Base-by-base conservation (phyloP, 2,329 filamentous ascomycete species). In the Penicillium crustosum region DNA sequence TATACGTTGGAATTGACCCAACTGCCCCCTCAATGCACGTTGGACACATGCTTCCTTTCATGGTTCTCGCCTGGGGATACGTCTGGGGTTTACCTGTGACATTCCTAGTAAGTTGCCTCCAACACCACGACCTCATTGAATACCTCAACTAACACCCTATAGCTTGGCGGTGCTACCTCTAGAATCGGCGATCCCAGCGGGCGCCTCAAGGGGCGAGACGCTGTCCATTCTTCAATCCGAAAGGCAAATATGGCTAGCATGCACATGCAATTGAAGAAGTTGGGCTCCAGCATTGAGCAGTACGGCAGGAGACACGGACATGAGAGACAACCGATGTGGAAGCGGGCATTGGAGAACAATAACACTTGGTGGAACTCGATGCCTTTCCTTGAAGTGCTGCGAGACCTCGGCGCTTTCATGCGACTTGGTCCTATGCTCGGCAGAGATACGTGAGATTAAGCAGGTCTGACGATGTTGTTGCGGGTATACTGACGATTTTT, bases 361-460 rank as follows among this genome's bases (percentile, higher is more conserved):
- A 89, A 86, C 62, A 81, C 81, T 49, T 99, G 94, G 94, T 86
- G 93, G 78, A 85, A 89, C 64, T 85, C 83, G 39, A 76, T 90
- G 43, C 81, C 86, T 1, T 80, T 96, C 44, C 79, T 91, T 49
- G 89, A 96, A 45, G 84, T 97, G 51, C 79, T 95, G 64, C 84
- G 85, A 70, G 82, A 87, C 56, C 78, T 97, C 31, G 94, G 92
- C 3, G 83, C 82, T 33, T 83, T 86, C 45, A 86, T 91, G 71
- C 83, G 93, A 58, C 78, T 99, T 50, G 92, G 93, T 1, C 84
- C 92, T 3, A 92, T 99, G 90, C 81, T 99, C 58, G 86, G 87
- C 52, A 87, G 91, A 68, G 93, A 97, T 61, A 94, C 90, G 88
- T 91, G 75, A 81, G 89, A 85, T 48, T 65, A 58, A n/a, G 2